Conservation (phyloP, 108 stramenopile genomes). For the Nitzschia sp. region DNA sequence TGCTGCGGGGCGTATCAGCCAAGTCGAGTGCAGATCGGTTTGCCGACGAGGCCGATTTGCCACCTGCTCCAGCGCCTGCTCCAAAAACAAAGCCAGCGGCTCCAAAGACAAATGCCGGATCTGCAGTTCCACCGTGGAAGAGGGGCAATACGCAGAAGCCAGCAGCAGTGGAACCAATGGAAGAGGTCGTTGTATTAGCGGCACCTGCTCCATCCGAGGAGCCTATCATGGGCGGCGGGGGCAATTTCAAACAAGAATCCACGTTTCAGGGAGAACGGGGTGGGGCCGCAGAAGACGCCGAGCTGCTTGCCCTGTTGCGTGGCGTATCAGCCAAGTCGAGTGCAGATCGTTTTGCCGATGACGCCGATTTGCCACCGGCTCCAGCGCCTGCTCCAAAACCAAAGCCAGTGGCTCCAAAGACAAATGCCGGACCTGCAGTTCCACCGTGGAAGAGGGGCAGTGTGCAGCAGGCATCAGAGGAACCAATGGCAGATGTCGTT, state of each 20-base stretch:
- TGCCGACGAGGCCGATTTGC: conserved; percentile 28
- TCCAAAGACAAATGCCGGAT: neutral
- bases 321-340: conserved; percentile 63
- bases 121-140: conserved; percentile 40
- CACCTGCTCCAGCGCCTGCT: no score
- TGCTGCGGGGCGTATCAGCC: conserved; percentile 64
- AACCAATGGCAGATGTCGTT: neutral
- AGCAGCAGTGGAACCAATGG: no score
- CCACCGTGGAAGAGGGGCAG: conserved; percentile 42
- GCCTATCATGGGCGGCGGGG: conserved; percentile 7
- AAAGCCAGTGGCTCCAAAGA: neutral
- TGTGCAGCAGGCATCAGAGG: neutral
- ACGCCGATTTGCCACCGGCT: conserved; percentile 1
- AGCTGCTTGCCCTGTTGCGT: conserved; percentile 59
- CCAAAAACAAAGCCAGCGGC: conserved; percentile 21
- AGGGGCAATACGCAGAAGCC: no score
- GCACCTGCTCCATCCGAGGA: conserved; percentile 10
- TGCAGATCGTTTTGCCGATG: conserved; percentile 51
- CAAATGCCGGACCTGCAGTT: neutral
- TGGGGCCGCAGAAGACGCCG: conserved; percentile 74
- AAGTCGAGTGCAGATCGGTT: conserved; percentile 53
- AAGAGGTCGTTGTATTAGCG: neutral
- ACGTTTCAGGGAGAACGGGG: conserved; percentile 74
- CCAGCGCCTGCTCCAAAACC: neutral
- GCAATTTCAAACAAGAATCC: conserved; percentile 25